phyloP scores from a whole-genome alignment of 306 rosid species.

The Albizia julibrissin region DNA sequence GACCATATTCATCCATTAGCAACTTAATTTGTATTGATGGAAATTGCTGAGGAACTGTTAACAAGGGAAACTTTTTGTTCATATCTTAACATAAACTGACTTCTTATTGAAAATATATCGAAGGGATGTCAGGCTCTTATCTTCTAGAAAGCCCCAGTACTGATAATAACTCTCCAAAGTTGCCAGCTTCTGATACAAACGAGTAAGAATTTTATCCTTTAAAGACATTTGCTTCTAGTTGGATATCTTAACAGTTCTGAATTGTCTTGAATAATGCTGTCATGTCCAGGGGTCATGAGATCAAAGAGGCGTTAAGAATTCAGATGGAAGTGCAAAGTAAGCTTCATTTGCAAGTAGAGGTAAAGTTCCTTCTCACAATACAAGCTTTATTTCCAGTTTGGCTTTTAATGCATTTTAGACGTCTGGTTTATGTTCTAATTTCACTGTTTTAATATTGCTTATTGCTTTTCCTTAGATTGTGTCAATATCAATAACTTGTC shows the following conservation, averaged over 20 bases:
- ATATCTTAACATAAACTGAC: slow-evolving; percentile 36
- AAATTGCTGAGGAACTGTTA: slow-evolving; percentile 3
- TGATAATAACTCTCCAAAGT: slow-evolving; percentile 70
- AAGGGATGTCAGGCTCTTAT: slow-evolving; percentile 73
- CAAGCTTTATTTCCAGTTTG: slow-evolving; percentile 18
- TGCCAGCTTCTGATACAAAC: slow-evolving; percentile 73
- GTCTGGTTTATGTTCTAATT: neutral
- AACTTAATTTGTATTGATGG: neutral
- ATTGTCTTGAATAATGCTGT: slow-evolving; percentile 25
- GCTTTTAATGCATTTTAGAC: slow-evolving; percentile 6
- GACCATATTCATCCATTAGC: slow-evolving; percentile 21
- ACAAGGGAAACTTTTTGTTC: slow-evolving; percentile 8
- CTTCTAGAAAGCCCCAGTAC: slow-evolving; percentile 81
- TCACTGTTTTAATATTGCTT: neutral
- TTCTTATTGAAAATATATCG: slow-evolving; percentile 35
- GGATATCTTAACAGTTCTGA: slow-evolving; percentile 24
- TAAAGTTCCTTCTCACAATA: slow-evolving; percentile 39
- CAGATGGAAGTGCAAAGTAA: slow-evolving; percentile 98
- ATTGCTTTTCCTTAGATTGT: neutral
- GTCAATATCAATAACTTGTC: neutral
- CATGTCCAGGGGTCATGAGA: slow-evolving; percentile 81
- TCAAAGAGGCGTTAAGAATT: slow-evolving; percentile 90
- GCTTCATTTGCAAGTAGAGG: slow-evolving; percentile 94
- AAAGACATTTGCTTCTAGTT: slow-evolving; percentile 20
- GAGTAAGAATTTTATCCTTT: slow-evolving; percentile 63